phyloP scores from a whole-genome alignment of 2,329 filamentous ascomycete genomes.

The Teratosphaeria nubilosa region DNA sequence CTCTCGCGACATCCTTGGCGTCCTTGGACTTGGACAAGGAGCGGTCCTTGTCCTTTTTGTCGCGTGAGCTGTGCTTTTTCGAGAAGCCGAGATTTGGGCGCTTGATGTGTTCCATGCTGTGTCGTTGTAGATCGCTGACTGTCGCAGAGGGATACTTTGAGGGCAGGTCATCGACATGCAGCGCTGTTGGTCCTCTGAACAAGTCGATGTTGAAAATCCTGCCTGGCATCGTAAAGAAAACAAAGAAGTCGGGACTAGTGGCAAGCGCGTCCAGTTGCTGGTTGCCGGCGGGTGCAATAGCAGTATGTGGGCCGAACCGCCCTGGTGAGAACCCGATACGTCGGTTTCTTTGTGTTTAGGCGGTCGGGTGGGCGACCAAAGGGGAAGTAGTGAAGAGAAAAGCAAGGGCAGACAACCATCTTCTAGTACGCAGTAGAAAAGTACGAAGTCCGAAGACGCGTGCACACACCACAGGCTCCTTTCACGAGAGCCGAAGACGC shows the following conservation, averaged over 20 bases:
- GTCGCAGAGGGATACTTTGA: conserved; percentile 9
- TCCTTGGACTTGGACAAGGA: conserved; percentile 20
- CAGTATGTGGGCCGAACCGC: conserved; percentile 1
- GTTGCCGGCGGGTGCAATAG: neutral
- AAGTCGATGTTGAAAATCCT: conserved; percentile 25
- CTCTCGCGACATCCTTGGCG: conserved; percentile 9
- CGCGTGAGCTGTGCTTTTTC: conserved; percentile 11
- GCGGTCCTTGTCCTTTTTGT: conserved; percentile 15
- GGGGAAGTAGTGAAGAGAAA: neutral
- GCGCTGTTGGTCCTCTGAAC: conserved; percentile 7
- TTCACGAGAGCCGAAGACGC: neutral
- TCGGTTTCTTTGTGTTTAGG: neutral
- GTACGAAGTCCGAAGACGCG: neutral
- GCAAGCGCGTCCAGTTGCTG: neutral
- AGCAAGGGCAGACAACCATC: neutral
- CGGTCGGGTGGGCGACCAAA: neutral
- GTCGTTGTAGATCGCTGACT: conserved; percentile 9
- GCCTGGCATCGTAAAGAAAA: conserved; percentile 19
- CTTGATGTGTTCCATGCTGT: conserved; percentile 28
- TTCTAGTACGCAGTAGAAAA: neutral
- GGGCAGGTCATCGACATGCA: conserved; percentile 4
- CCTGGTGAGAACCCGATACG: conserved; percentile 1
- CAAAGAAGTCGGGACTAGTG: neutral
- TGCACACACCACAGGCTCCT: neutral
- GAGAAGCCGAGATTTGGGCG: conserved; percentile 14